These are phyloP conservation scores for Strobilomyces echinocephalus DNA, from an alignment of 768 basidiomycete genomes.

Conservation along the genomic window DNA sequence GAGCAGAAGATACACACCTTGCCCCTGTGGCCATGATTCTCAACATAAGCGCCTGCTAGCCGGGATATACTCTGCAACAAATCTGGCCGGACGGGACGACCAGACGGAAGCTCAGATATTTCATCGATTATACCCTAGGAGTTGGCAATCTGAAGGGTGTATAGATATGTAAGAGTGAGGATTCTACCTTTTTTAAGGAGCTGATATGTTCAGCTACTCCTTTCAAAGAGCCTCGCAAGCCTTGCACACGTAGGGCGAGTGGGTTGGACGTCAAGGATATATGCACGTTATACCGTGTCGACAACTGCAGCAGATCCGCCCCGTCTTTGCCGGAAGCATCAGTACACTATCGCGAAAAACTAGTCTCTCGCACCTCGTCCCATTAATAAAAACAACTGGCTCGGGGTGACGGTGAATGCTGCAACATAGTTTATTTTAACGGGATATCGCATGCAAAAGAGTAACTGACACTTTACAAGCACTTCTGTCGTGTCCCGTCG, in stretches of 20 bases:
- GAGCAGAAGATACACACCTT: constrained; percentile 35
- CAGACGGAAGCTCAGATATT: constrained; percentile 41
- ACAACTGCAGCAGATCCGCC: constrained; percentile 52
- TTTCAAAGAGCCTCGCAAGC: constrained; percentile 48
- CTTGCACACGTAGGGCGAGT: constrained; percentile 55
- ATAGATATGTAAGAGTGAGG: neutral
- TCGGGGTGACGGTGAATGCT: constrained; percentile 56
- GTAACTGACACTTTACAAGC: constrained; percentile 40
- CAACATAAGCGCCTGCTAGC: constrained; percentile 57
- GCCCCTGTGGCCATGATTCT: constrained; percentile 43
- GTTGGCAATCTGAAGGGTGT: neutral
- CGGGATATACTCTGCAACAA: constrained; percentile 66
- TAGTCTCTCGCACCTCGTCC: constrained; percentile 51
- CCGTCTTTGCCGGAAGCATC: constrained; percentile 46
- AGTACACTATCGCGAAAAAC: constrained; percentile 3
- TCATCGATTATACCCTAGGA: constrained; percentile 30
- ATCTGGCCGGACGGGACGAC: constrained; percentile 39
- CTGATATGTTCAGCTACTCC: constrained; percentile 44
- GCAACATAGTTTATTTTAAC: constrained; percentile 2
- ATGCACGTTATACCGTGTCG: constrained; percentile 56
- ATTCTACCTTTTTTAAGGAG: constrained; percentile 44
- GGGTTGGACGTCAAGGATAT: constrained; percentile 55
- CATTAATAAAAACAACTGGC: constrained; percentile 64
- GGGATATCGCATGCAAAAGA: neutral
- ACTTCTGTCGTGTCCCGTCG: constrained; percentile 48